Base-by-base conservation (phyloP, 2,329 filamentous ascomycete genomes). In the Fusarium sp. region DNA sequence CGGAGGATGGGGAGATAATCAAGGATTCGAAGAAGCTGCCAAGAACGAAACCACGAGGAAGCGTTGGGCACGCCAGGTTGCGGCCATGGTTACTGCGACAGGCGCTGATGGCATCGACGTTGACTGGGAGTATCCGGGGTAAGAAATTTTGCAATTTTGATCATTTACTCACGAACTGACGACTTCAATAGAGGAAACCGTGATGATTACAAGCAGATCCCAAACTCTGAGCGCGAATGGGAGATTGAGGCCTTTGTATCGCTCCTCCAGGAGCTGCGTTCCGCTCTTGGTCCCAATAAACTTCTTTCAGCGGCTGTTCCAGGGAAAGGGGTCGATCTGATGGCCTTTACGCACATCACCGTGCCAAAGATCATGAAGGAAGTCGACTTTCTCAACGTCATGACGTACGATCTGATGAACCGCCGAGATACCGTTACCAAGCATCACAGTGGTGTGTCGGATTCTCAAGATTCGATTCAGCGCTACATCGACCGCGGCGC, bases 331-430 rank as follows among this genome's bases (percentile, higher is more conserved):
- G 79, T 82, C 49, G 91, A 93, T 74, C 88, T 93, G 86, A 86
- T 93, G 48, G 91, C 89, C 15, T 93, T 88, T 78, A 92, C 88
- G 0, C 68, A 81, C 5, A 80, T 85, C 11, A 89, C 86, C 18
- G 82, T 90, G 0, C 88, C 90, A 1, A 80, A 84, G 60, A 91
- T 93, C 75, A 85, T 83, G 73, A 75, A 82, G 7, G 83, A 85
- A 2, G 85, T 93, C 18, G 90, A 93, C 75, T 90, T 90, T 71
- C 83, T 93, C 77, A 93, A 93, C 73, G 82, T 86, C 75, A 87
- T 93, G 91, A 85, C 87, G 3, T 93, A 93, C 78, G 91, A 93
- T 74, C 80, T 92, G 60, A 89, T 91, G 84, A 92, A 92, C 81
- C 87, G 91, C 37, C 88, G 92, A 37, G 88, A 93, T 80, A 88